These are phyloP conservation scores for Phaeosphaeriaceae sp. DNA, from an alignment of 2,329 filamentous ascomycete species.

Conservation along the genomic window DNA sequence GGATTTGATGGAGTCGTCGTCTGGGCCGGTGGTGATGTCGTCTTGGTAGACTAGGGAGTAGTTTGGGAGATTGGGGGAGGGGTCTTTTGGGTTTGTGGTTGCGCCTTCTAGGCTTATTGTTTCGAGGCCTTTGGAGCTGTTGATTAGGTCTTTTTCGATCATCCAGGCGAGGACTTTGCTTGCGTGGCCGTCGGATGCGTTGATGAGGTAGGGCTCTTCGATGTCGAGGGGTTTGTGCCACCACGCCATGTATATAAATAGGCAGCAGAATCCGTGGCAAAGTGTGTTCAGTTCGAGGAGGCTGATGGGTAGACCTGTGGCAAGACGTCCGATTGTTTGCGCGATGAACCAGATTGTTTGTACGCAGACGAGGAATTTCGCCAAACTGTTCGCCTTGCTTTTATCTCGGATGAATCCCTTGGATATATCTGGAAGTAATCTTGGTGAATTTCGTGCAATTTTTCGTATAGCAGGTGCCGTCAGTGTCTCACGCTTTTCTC, in stretches of 20 bases:
- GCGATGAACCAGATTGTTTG: conserved; percentile 36
- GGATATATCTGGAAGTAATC: neutral
- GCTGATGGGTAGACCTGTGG: conserved; percentile 40
- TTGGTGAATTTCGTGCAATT: neutral
- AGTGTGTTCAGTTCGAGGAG: conserved; percentile 68
- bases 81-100: no score
- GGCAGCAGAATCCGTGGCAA: conserved; percentile 51
- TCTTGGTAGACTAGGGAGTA: no score
- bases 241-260: conserved; percentile 39
- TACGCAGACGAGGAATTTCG: conserved; percentile 24
- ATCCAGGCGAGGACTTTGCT: neutral
- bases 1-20: no score
- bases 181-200: neutral
- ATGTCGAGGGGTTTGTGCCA: conserved; percentile 38
- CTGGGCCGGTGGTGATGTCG: no score
- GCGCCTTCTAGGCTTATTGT: no score
- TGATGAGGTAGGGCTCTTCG: conserved; percentile 10
- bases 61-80: no score
- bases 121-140: no score
- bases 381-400: conserved; percentile 13
- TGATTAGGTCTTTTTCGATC: neutral
- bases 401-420: conserved; percentile 10
- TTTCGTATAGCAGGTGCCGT: neutral
- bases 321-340: conserved; percentile 25
- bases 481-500: neutral